Evolutionary conservation across 768 basidiomycete species (phyloP), one percentile per base, ranked within the genome.

Genomic region (Auricularia cornea): DNA sequence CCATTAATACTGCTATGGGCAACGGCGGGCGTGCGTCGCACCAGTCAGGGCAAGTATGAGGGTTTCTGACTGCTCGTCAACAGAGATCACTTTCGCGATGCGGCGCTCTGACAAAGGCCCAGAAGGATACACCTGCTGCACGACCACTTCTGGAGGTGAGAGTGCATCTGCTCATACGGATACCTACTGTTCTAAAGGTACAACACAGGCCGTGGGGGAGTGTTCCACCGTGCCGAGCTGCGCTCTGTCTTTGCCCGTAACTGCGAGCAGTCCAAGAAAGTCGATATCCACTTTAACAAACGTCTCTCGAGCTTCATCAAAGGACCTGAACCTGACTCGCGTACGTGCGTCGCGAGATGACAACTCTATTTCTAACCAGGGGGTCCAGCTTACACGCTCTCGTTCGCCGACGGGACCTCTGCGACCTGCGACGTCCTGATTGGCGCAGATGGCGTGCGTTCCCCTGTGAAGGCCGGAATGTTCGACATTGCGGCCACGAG

Each of bases 401-500:
- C 75, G 26, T 90, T 90, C 69, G 75, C 82, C 65, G 89, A 90
- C 68, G 86, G 85, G 51, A 77, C 84, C 14, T 78, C 75, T 14
- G 76, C 84, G 3, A 75, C 77, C 29, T 89, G 86, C 69, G 87
- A 90, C 69, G 70, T 89, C 11, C 80, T 90, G 44, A 72, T 89
- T 60, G 87, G 86, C 41, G 86, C 86, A n/a, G 87, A 89, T 66
- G 87, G 87, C 4, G 65, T 89, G 64, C 84, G 83, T 72, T 87
- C 85, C 32, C 76, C 75, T 63, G 82, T 75, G 20, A 75, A 80
- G 23, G 63, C 67, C 8, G 59, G 52, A 51, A 69, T 85, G 66
- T 79, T 63, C 65, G 75, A 62, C 63, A 35, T n/a, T 3, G 60
- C 62, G n/a, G 71, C 66, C 8, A 65, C 54, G 14, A 35, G 18